Conservation (phyloP, 140 eudicot species). For the Senecio squalidus region DNA sequence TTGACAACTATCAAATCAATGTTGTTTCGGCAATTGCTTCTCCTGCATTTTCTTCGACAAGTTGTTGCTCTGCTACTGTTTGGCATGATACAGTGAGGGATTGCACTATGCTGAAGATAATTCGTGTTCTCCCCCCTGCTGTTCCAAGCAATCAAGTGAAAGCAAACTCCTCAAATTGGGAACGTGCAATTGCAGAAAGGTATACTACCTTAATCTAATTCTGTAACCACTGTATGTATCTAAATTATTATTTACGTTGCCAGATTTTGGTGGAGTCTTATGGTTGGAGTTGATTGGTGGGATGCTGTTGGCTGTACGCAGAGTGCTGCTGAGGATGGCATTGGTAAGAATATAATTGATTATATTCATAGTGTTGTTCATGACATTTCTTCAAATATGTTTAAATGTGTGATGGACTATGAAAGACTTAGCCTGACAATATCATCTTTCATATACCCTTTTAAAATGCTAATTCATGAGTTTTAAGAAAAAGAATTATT, state of each 20-base stretch:
- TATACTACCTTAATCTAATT: slow-evolving; percentile 5
- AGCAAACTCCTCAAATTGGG: slow-evolving; percentile 83
- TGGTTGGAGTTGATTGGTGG: slow-evolving; percentile 99
- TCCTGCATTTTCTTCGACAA: slow-evolving; percentile 97
- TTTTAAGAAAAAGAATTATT: not conserved
- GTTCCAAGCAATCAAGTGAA: slow-evolving; percentile 74
- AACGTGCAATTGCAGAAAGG: slow-evolving; percentile 99
- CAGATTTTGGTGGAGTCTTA: slow-evolving; percentile 99
- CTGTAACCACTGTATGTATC: not conserved
- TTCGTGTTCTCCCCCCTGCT: slow-evolving; percentile 97
- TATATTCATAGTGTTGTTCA: not conserved
- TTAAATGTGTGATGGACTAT: not conserved
- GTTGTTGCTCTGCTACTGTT: slow-evolving; percentile 99
- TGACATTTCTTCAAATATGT: not conserved
- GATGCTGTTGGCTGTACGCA: slow-evolving; percentile 99
- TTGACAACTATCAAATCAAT: slow-evolving; percentile 81
- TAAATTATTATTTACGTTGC: slow-evolving; percentile 7
- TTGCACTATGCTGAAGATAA: slow-evolving; percentile 75
- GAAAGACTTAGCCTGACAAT: slow-evolving; percentile 1
- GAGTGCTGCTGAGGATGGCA: slow-evolving; percentile 99
- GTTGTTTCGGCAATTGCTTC: slow-evolving; percentile 97
- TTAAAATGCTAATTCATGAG: not conserved
- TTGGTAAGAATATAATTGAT: slow-evolving; percentile 47
- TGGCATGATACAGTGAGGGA: slow-evolving; percentile 88
- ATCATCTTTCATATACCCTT: not conserved